phyloP scores from a whole-genome alignment of 2,329 filamentous ascomycete species.

The Coniella vitis region DNA sequence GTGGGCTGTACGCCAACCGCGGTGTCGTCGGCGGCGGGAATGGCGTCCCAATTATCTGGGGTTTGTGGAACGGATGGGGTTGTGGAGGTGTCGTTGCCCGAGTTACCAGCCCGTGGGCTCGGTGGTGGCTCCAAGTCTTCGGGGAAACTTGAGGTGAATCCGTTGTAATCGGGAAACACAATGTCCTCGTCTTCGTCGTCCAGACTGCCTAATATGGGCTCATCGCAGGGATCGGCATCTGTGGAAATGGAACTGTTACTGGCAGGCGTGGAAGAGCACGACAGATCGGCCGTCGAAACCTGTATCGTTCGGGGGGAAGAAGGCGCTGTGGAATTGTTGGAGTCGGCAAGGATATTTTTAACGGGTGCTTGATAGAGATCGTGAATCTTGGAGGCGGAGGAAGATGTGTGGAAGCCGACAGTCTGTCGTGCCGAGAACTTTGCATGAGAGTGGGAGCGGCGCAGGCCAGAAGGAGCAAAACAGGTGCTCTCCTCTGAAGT shows the following conservation, averaged over 20 bases:
- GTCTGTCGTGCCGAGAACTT: slow-evolving; percentile 41
- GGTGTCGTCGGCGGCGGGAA: slow-evolving; percentile 70
- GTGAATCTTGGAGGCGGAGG: slow-evolving; percentile 39
- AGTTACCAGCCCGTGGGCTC: slow-evolving; percentile 43
- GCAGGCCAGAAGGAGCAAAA: slow-evolving; percentile 47
- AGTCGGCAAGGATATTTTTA: slow-evolving; percentile 36
- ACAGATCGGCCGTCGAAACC: slow-evolving; percentile 48
- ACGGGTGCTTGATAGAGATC: slow-evolving; percentile 39
- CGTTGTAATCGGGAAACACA: slow-evolving; percentile 14
- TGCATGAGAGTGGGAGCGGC: slow-evolving; percentile 54
- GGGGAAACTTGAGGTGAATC: slow-evolving; percentile 24
- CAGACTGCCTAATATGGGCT: slow-evolving; percentile 31
- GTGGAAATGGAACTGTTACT: slow-evolving; percentile 54
- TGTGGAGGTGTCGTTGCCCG: slow-evolving; percentile 45
- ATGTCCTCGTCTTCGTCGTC: slow-evolving; percentile 38
- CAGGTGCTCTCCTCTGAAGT: slow-evolving; percentile 50
- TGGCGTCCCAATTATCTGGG: slow-evolving; percentile 34
- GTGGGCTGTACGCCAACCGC: slow-evolving; percentile 69
- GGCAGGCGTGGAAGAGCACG: slow-evolving; percentile 55
- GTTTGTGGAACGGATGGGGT: slow-evolving; percentile 51
- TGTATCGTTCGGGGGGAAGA: slow-evolving; percentile 49
- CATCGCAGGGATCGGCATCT: slow-evolving; percentile 42
- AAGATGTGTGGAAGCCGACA: slow-evolving; percentile 36
- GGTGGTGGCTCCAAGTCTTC: slow-evolving; percentile 45
- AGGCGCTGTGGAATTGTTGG: slow-evolving; percentile 45